These are phyloP conservation scores for Chalciporus piperatus DNA, from an alignment of 768 basidiomycete species.

Conservation along the genomic window DNA sequence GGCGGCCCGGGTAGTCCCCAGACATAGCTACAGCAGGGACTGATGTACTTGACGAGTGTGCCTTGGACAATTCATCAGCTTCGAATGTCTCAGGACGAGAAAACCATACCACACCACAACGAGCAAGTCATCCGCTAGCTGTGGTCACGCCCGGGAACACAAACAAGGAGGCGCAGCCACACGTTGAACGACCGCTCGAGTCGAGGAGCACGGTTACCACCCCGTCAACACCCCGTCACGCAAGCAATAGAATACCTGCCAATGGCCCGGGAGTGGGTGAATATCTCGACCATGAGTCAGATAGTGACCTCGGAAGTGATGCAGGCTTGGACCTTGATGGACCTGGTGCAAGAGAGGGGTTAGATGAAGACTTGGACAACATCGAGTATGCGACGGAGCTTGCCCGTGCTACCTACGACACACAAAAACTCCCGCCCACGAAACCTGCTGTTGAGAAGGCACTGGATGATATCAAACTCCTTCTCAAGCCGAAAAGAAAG, in stretches of 20 bases:
- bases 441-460: neutral
- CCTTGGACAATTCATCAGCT: too few species aligned
- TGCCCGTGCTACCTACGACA: neutral
- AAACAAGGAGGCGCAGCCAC: too few species aligned
- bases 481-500: neutral
- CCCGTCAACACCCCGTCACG: neutral
- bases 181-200: too few species aligned
- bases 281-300: slow-evolving; percentile 1
- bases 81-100: too few species aligned
- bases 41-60: too few species aligned
- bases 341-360: neutral
- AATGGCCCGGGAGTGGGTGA: neutral
- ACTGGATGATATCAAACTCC: neutral
- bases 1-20: too few species aligned
- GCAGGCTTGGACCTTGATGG: neutral
- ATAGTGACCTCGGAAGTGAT: neutral
- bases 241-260: neutral
- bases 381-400: neutral
- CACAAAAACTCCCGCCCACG: neutral
- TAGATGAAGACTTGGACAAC: neutral
- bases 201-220: too few species aligned
- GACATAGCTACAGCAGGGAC: too few species aligned
- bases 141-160: too few species aligned
- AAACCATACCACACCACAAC: too few species aligned
- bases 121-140: too few species aligned